Evolutionary conservation across 257 asterid species (phyloP), one percentile per base, ranked within the genome.

Genomic region (Penstemon davidsonii): DNA sequence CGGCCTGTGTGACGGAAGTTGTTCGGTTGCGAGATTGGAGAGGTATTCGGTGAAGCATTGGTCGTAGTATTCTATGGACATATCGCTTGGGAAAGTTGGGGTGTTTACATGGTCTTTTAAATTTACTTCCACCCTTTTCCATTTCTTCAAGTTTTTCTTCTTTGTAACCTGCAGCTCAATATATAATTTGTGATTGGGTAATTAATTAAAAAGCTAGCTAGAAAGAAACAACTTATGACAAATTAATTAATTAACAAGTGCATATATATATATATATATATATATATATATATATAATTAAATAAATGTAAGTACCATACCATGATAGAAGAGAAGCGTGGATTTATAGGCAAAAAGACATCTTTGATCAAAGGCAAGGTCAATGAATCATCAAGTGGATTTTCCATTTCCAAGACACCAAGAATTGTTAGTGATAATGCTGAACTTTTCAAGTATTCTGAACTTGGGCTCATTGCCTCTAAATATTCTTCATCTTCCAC

Each of bases 381-480:
- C 49, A 4, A 53, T 47, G 84, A 82, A 7, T 78, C 83, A 60
- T 84, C 88, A 3, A 82, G 41, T 0, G 82, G 78, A 8, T 18
- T 3, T 68, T 73, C 73, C 0, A 12, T 5, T 55, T 85, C 90
- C 78, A 85, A 60, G 42, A 85, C 88, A 0, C 71, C 90, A 2
- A 82, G 56, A n/a, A 85, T 67, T 0, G 83, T 68, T 44, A 85
- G 83, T 6, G 87, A 82, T 1, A 85, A 33, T 0, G 71, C 77
- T 2, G 86, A 80, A 72, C 86, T 85, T 42, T 62, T 78, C 73
- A 85, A 47, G 66, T 80, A 85, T 15, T 80, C 79, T 1, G 81
- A 73, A 60, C 75, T 82, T 1, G 90, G 90, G 75, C 90, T 85
- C 81, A 85, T 75, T 1, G 90, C 73, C 70, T 71, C 80, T 63